Conservation (phyloP, 2,329 filamentous ascomycete species). For the Peltaster fructicola region DNA sequence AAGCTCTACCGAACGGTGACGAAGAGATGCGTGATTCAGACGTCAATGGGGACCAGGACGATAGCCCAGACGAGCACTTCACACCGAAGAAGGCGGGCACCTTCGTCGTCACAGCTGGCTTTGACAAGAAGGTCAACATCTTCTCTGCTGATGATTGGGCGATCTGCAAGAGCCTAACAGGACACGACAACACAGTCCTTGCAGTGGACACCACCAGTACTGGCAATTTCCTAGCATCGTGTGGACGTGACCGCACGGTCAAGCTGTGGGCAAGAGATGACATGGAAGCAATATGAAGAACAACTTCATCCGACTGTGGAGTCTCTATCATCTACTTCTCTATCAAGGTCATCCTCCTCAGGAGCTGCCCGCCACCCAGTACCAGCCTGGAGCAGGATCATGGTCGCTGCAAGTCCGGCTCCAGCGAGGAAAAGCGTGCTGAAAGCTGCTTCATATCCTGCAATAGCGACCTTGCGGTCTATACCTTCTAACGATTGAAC, state of each 20-base stretch:
- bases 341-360: slow-evolving; percentile 9
- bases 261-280: slow-evolving; percentile 92
- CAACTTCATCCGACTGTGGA: background rate
- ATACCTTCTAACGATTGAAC: slow-evolving; percentile 31
- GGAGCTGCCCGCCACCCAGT: slow-evolving; percentile 34
- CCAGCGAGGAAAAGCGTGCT: slow-evolving; percentile 35
- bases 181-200: slow-evolving; percentile 81
- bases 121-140: slow-evolving; percentile 88
- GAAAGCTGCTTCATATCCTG: slow-evolving; percentile 37
- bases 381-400: slow-evolving; percentile 37
- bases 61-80: slow-evolving; percentile 1
- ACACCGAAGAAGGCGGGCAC: slow-evolving; percentile 71
- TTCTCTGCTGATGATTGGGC: slow-evolving; percentile 96
- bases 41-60: slow-evolving; percentile 7
- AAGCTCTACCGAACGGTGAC: slow-evolving; percentile 1
- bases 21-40: slow-evolving; percentile 35
- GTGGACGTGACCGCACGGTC: slow-evolving; percentile 83
- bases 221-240: slow-evolving; percentile 82
- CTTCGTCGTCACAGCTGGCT: slow-evolving; percentile 79
- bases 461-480: slow-evolving; percentile 34
- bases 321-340: background rate
- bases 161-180: slow-evolving; percentile 67
- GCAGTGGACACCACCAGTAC: slow-evolving; percentile 78
- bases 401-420: slow-evolving; percentile 30
- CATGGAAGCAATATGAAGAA: slow-evolving; percentile 28